phyloP scores from a whole-genome alignment of 202 grass and related monocot genomes.

The Zoysia matrella region DNA sequence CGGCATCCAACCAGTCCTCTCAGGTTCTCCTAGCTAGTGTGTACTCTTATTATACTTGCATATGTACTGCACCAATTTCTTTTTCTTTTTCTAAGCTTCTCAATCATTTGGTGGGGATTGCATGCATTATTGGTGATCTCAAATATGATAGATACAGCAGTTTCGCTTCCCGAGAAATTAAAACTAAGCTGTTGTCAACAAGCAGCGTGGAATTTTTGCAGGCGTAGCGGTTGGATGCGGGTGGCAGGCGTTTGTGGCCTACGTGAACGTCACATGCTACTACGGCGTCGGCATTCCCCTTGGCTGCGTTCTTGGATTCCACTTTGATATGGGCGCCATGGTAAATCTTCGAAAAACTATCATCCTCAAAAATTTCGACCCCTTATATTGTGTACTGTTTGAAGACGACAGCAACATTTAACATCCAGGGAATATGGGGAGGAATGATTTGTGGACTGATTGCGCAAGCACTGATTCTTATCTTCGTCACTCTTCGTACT shows the following conservation, averaged over 20 bases:
- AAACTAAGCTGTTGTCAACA: neutral
- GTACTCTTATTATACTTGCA: too few relatives aligned
- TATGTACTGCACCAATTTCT: too few relatives aligned
- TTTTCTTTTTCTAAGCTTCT: too few relatives aligned
- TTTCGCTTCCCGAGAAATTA: neutral
- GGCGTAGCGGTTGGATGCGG: constrained; percentile 94
- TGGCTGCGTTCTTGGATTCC: constrained; percentile 69
- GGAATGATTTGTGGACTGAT: constrained; percentile 80
- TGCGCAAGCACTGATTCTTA: constrained; percentile 69
- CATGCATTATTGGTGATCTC: too few relatives aligned
- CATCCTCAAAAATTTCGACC: neutral
- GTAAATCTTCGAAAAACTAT: neutral
- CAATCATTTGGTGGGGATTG: too few relatives aligned
- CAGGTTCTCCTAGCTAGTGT: constrained; percentile 28
- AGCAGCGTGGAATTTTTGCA: constrained; percentile 2
- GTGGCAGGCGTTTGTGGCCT: constrained; percentile 85
- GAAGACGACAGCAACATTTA: too few relatives aligned
- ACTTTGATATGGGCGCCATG: constrained; percentile 43
- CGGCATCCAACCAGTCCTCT: constrained; percentile 82
- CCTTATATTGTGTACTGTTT: neutral
- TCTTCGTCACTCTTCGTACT: constrained; percentile 76
- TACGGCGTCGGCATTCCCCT: constrained; percentile 76
- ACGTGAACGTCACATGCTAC: constrained; percentile 83
- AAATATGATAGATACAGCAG: neutral
- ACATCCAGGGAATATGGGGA: constrained; percentile 66